These are phyloP conservation scores for Mycena vitilis DNA, from an alignment of 768 basidiomycete genomes.

Conservation along the genomic window DNA sequence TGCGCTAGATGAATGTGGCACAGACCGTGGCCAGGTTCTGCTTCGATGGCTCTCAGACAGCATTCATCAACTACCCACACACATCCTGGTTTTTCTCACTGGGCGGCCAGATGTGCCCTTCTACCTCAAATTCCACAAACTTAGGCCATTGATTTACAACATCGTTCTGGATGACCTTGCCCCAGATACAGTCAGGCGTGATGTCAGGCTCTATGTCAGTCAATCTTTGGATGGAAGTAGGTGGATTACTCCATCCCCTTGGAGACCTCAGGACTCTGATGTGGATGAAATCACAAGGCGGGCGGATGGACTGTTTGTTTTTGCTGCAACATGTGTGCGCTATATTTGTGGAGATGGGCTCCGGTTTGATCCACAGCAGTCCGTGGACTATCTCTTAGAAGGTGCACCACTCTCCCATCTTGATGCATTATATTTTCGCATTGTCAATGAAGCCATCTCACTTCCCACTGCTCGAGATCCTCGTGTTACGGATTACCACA, in stretches of 20 bases:
- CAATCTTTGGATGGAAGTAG: neutral
- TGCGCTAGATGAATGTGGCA: constrained; percentile 22
- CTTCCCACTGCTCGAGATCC: neutral
- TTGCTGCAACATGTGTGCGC: constrained; percentile 8
- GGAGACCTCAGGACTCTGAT: neutral
- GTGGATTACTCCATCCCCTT: neutral
- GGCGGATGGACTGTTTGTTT: constrained; percentile 6
- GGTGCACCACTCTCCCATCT: neutral
- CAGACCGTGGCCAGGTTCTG: constrained; percentile 1
- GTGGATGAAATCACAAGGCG: neutral
- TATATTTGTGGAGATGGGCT: neutral
- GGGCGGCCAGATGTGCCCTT: constrained; percentile 20
- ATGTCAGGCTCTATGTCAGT: neutral
- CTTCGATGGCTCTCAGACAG: constrained; percentile 17
- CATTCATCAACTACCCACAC: constrained; percentile 5
- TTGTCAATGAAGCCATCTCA: neutral
- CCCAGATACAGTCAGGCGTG: neutral
- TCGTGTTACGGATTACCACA: neutral
- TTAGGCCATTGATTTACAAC: neutral
- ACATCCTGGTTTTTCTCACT: constrained; percentile 17
- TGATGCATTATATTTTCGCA: neutral
- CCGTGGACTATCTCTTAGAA: neutral
- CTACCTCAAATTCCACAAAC: neutral
- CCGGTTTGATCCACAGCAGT: neutral
- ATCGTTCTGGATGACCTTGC: neutral